Evolutionary conservation across 768 basidiomycete genomes (phyloP), one percentile per base, ranked within the genome.

Genomic region (Trametes cubensis): DNA sequence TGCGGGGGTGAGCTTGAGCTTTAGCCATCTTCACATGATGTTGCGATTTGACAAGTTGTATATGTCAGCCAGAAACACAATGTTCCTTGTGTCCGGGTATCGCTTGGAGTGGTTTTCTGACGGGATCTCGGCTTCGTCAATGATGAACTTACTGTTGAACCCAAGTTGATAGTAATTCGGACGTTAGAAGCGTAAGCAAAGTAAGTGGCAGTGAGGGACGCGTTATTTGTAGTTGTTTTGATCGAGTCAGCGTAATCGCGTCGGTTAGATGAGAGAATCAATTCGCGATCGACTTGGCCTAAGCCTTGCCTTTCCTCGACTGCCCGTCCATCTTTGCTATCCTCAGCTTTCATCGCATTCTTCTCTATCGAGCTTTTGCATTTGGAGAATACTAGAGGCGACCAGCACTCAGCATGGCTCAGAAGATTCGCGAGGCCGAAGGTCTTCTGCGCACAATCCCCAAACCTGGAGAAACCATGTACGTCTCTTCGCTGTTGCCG

Each of bases 401-500:
- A 2, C 21, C 4, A 10, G 7, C 39, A 6, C 20, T 52, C 17
- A 38, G 21, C 26, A 76, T 77, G 77, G 55, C 71, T 38, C 78
- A 76, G 64, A 79, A 75, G 28, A 76, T 83, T 58, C 69, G 81
- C 38, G 66, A 77, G 48, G 78, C 74, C 13, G 76, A 79, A 4
- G 81, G 79, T 6, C 64, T 83, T 49, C 70, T 82, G 51, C 78
- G 81, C 69, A 62, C 73, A 6, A 70, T 80, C 20, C 78, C 78
- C 44, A 78, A 80, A 8, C 71, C 75, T 8, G 76, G 75, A n/a
- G 77, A 81, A 62, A 72, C 75, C 26, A 76, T 79, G 82, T 83
- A 68, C 68, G 79, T 68, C 52, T 55, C 38, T 17, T 34, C 23
- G 5, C 39, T 17, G 17, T 2, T 50, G 41, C n/a, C 1, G 49